A percentile compares a stretch with the other conserved stretches of the same genome.
Conservation (phyloP, 441 rosid genomes). For the Bruguiera hainesii region DNA sequence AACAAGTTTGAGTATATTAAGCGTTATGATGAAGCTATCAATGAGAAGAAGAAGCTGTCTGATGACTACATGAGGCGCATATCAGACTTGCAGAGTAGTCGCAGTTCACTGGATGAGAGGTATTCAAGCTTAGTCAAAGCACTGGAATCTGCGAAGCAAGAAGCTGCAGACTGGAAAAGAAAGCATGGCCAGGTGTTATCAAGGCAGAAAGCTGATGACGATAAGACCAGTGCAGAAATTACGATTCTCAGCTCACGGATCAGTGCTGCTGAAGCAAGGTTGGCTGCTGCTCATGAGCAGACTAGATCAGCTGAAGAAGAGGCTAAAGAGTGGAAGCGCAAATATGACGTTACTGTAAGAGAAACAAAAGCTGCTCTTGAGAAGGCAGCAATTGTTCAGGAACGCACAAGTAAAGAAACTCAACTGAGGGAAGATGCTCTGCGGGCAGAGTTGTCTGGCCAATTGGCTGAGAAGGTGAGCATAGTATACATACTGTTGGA, state of each 20-base stretch:
- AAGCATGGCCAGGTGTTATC: slow-evolving; percentile 65
- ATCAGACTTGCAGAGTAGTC: slow-evolving; percentile 71
- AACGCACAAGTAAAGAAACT: slow-evolving; percentile 72
- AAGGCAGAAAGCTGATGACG: slow-evolving; percentile 84
- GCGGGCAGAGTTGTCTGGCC: slow-evolving; percentile 67
- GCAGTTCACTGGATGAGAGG: slow-evolving; percentile 75
- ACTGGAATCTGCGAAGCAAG: slow-evolving; percentile 75
- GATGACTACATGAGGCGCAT: slow-evolving; percentile 82
- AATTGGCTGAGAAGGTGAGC: slow-evolving; percentile 64
- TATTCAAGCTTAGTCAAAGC: slow-evolving; percentile 71
- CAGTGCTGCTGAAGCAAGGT: slow-evolving; percentile 93
- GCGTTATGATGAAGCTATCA: slow-evolving; percentile 92
- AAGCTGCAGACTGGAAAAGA: slow-evolving; percentile 69
- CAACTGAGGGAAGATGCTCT: slow-evolving; percentile 88
- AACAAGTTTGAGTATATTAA: slow-evolving; percentile 80
- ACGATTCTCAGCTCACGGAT: slow-evolving; percentile 73
- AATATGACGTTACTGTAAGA: slow-evolving; percentile 83
- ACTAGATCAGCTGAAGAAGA: slow-evolving; percentile 87
- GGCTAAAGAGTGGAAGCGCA: slow-evolving; percentile 93
- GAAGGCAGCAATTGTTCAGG: slow-evolving; percentile 91
- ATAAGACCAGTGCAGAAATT: slow-evolving; percentile 70
- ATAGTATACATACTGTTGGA: neutral
- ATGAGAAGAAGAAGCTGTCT: slow-evolving; percentile 84
- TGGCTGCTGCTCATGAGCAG: slow-evolving; percentile 95
- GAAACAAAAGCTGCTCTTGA: slow-evolving; percentile 91